Conservation (phyloP, 2,329 filamentous ascomycete genomes). For the Akanthomyces dipterigenus region DNA sequence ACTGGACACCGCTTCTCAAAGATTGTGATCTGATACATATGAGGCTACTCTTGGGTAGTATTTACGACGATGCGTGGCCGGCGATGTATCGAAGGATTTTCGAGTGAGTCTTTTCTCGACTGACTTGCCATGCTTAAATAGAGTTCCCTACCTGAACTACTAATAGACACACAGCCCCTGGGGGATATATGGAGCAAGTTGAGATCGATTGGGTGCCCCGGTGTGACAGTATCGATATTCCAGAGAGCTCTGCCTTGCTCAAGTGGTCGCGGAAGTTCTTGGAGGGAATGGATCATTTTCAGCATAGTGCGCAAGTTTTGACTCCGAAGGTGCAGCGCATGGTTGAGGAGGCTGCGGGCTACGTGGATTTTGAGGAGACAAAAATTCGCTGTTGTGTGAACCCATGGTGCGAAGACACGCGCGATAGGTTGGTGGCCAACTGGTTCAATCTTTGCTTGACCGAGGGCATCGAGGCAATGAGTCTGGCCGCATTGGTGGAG, state of each 20-base stretch:
- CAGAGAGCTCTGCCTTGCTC: slow-evolving; percentile 48
- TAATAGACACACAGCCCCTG: slow-evolving; percentile 68
- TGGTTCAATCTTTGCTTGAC: slow-evolving; percentile 80
- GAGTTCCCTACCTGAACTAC: not conserved
- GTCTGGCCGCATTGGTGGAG: slow-evolving; percentile 63
- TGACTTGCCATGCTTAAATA: not conserved
- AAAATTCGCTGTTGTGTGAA: slow-evolving; percentile 66
- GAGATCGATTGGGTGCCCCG: slow-evolving; percentile 80
- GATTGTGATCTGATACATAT: slow-evolving; percentile 79
- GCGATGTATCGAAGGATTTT: slow-evolving; percentile 65
- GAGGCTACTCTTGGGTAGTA: slow-evolving; percentile 70
- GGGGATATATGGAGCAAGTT: slow-evolving; percentile 75
- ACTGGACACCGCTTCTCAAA: slow-evolving; percentile 45
- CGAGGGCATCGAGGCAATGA: slow-evolving; percentile 65
- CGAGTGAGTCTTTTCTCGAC: slow-evolving; percentile 32
- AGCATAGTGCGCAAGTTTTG: slow-evolving; percentile 58
- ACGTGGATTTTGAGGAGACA: slow-evolving; percentile 69
- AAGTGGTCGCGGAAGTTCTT: slow-evolving; percentile 66
- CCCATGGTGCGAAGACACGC: slow-evolving; percentile 60
- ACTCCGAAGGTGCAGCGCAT: slow-evolving; percentile 44
- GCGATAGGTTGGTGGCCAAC: slow-evolving; percentile 61
- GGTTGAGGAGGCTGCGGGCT: slow-evolving; percentile 64
- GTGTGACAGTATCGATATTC: slow-evolving; percentile 61
- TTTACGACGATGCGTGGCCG: slow-evolving; percentile 61
- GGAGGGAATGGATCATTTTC: slow-evolving; percentile 58